Conservation (phyloP, 306 rosid genomes). For the Lablab purpureus region DNA sequence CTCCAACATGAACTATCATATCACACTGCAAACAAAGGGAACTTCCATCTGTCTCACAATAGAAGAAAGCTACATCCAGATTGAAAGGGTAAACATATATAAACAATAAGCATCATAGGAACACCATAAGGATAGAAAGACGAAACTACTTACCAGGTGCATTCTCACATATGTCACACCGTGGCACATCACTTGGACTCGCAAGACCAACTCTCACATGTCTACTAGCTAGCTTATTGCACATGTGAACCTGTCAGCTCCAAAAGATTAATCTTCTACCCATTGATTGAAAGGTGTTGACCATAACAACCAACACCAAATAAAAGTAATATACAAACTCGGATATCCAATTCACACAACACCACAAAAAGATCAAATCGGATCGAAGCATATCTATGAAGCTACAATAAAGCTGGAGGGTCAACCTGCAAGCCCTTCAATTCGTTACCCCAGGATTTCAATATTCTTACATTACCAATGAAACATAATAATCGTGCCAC, state of each 20-base stretch:
- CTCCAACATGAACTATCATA: conserved; percentile 96
- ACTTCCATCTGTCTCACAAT: conserved; percentile 95
- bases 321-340: conserved; percentile 13
- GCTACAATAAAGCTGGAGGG: not conserved
- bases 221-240: conserved; percentile 95
- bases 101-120: conserved; percentile 37
- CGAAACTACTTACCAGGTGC: conserved; percentile 74
- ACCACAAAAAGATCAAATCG: conserved; percentile 23
- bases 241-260: conserved; percentile 85
- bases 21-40: conserved; percentile 98
- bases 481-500: conserved; percentile 12
- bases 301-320: conserved; percentile 32
- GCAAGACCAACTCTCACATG: conserved; percentile 98
- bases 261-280: conserved; percentile 38
- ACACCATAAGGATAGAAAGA: not conserved
- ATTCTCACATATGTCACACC: conserved; percentile 95
- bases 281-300: conserved; percentile 31
- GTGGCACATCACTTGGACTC: conserved; percentile 88
- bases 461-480: conserved; percentile 24
- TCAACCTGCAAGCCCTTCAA: conserved; percentile 27
- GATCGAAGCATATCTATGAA: conserved; percentile 25
- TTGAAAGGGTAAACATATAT: conserved; percentile 43
- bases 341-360: conserved; percentile 26
- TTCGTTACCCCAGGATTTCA: conserved; percentile 26
- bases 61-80: conserved; percentile 87